A percentile compares a stretch with the other conserved stretches of the same genome.
phyloP scores from a whole-genome alignment of 805 yeast species.

The Lipomyces kockii region DNA sequence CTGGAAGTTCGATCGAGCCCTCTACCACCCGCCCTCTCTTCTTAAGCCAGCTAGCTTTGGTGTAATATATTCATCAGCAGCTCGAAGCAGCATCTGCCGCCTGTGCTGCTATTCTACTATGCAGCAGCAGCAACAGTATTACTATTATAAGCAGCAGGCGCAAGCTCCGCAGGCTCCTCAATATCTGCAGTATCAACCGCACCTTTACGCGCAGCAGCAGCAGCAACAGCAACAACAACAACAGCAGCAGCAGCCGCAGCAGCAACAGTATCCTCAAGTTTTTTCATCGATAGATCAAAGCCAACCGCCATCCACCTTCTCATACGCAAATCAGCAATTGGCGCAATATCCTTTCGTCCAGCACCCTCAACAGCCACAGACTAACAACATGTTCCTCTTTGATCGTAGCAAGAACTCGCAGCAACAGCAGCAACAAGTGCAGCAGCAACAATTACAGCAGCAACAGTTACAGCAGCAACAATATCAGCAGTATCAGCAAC shows the following conservation, averaged over 20 bases:
- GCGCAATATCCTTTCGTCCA: neutral
- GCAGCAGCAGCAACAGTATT: conserved; percentile 16
- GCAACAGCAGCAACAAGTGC: conserved; percentile 16
- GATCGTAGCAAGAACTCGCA: conserved; percentile 8
- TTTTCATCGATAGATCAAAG: neutral
- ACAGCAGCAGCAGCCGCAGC: neutral
- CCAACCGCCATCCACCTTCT: neutral
- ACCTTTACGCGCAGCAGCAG: conserved; percentile 4
- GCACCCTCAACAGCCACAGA: conserved; percentile 1
- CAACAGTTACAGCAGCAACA: conserved; percentile 20
- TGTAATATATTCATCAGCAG: conserved; percentile 1
- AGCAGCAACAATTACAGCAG: conserved; percentile 16
- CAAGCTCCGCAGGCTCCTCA: conserved; percentile 12
- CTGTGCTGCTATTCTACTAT: conserved; percentile 4
- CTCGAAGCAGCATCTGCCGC: neutral
- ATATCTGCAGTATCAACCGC: conserved; percentile 17
- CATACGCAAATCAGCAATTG: conserved; percentile 5
- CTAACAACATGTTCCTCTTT: conserved; percentile 1
- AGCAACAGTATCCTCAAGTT: conserved; percentile 5
- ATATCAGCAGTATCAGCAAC: conserved; percentile 25
- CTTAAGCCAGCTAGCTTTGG: neutral
- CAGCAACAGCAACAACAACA: conserved; percentile 15
- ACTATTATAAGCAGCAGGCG: conserved; percentile 14
- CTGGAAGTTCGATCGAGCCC: neutral
- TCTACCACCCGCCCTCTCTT: neutral